Percentiles rank a stretch among this genome's conserved stretches.
Evolutionary conservation across 2,329 filamentous ascomycete genomes (phyloP).

Genomic region (Hypomyces perniciosus): DNA sequence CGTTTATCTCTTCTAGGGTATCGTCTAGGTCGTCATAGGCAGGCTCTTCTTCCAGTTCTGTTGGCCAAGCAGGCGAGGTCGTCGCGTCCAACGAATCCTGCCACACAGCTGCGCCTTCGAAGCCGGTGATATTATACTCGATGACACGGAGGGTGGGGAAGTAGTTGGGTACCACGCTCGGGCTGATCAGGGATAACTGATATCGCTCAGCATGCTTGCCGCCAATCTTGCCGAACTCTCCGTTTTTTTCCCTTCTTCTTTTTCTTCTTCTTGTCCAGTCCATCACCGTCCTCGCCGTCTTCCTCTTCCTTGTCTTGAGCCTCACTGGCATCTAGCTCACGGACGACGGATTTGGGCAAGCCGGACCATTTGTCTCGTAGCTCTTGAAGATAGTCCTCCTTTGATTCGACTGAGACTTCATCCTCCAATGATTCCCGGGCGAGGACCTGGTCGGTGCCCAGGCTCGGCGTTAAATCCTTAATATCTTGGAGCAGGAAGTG

Average conservation of each 20-base stretch:
- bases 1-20: slow-evolving; percentile 24
- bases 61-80: slow-evolving; percentile 6
- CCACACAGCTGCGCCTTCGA: slow-evolving; percentile 54
- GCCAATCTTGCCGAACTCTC: slow-evolving; percentile 56
- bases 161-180: slow-evolving; percentile 89
- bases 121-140: slow-evolving; percentile 83
- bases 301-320: slow-evolving; percentile 17
- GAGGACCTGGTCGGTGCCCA: slow-evolving; percentile 27
- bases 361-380: slow-evolving; percentile 72
- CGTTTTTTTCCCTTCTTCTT: slow-evolving; percentile 43
- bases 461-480: slow-evolving; percentile 61
- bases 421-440: slow-evolving; percentile 33
- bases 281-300: slow-evolving; percentile 17
- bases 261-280: slow-evolving; percentile 21
- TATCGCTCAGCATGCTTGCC: slow-evolving; percentile 82
- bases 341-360: slow-evolving; percentile 51
- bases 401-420: slow-evolving; percentile 59
- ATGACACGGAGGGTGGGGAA: slow-evolving; percentile 86
- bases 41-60: not conserved
- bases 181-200: slow-evolving; percentile 70
- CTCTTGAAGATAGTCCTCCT: slow-evolving; percentile 65
- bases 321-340: slow-evolving; percentile 16
- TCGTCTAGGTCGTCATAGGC: slow-evolving; percentile 25
- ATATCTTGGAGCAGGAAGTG: slow-evolving; percentile 93
- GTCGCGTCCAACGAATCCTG: slow-evolving; percentile 24